Percentiles rank a stretch among this genome's conserved stretches.
phyloP scores from a whole-genome alignment of 2,329 filamentous ascomycete genomes.

The Epichloe gansuensis region DNA sequence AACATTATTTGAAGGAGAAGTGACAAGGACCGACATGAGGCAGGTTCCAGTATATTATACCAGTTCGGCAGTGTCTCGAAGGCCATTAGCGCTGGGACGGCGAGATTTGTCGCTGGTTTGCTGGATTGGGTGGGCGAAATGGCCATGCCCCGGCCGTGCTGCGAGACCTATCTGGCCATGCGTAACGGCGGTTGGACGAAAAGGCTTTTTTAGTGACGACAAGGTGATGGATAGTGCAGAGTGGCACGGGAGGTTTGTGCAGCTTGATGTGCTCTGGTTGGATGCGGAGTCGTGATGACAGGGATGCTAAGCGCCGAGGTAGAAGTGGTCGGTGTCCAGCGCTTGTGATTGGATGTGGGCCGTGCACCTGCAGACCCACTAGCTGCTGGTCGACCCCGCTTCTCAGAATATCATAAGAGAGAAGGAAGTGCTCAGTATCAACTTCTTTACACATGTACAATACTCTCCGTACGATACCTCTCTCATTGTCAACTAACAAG shows the following conservation, averaged over 20 bases:
- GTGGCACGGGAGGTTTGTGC: constrained; percentile 3
- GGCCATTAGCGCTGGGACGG: constrained; percentile 9
- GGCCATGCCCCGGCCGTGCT: neutral
- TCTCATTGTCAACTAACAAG: no score
- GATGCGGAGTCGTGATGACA: constrained; percentile 19
- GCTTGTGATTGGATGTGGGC: constrained; percentile 3
- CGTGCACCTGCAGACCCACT: neutral
- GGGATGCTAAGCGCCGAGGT: constrained; percentile 26
- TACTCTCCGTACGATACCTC: no score
- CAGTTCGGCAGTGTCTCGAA: constrained; percentile 27
- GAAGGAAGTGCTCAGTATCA: no score
- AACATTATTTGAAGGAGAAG: constrained; percentile 37
- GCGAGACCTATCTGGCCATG: neutral
- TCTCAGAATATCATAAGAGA: neutral
- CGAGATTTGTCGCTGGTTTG: neutral
- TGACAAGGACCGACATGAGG: constrained; percentile 30
- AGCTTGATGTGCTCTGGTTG: constrained; percentile 26
- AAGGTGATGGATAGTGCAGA: constrained; percentile 6
- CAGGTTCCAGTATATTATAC: constrained; percentile 43
- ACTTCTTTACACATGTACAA: no score
- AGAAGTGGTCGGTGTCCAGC: constrained; percentile 3
- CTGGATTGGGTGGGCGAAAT: neutral
- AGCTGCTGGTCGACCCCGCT: constrained; percentile 1
- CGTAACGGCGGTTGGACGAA: constrained; percentile 3
- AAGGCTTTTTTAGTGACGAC: neutral